Evolutionary conservation across 2,329 filamentous ascomycete species (phyloP).

Genomic region (Cordyceps militaris): DNA sequence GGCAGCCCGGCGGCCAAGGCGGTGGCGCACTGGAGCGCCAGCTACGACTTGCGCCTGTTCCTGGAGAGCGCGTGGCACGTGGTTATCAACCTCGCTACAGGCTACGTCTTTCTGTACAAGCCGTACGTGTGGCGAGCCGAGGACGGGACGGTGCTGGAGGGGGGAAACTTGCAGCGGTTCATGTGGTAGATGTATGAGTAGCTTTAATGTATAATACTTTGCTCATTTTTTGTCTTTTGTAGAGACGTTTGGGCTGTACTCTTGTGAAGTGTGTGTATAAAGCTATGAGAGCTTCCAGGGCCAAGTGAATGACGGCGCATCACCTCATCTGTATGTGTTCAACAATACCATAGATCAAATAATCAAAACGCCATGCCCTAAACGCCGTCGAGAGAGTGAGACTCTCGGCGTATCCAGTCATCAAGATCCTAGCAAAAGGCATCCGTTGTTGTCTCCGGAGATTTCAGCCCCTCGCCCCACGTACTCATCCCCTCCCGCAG

Average conservation of each 20-base stretch:
- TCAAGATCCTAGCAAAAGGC: not conserved
- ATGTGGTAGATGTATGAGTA: conserved; percentile 56
- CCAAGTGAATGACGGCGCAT: not conserved
- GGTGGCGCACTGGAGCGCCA: conserved; percentile 6
- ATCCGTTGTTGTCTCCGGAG: too few relatives aligned
- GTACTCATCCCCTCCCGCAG: too few relatives aligned
- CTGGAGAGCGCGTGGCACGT: conserved; percentile 65
- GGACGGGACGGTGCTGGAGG: conserved; percentile 45
- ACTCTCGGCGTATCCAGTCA: too few relatives aligned
- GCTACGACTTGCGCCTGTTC: conserved; percentile 40
- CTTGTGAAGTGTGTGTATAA: not conserved
- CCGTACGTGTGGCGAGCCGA: conserved; percentile 59
- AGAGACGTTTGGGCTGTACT: not conserved
- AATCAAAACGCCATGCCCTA: not conserved
- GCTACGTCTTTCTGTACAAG: conserved; percentile 62
- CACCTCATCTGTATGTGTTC: conserved; percentile 2
- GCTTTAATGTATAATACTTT: not conserved
- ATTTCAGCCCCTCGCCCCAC: too few relatives aligned
- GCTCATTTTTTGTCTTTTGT: not conserved
- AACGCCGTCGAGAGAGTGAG: not conserved
- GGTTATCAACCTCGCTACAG: conserved; percentile 56
- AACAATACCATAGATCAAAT: not conserved
- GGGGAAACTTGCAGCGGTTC: conserved; percentile 62
- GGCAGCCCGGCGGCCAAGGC: not conserved
- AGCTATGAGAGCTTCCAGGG: not conserved